These are phyloP conservation scores for Blastomyces emzantsi DNA, from an alignment of 2,329 filamentous ascomycete genomes.

Conservation along the genomic window DNA sequence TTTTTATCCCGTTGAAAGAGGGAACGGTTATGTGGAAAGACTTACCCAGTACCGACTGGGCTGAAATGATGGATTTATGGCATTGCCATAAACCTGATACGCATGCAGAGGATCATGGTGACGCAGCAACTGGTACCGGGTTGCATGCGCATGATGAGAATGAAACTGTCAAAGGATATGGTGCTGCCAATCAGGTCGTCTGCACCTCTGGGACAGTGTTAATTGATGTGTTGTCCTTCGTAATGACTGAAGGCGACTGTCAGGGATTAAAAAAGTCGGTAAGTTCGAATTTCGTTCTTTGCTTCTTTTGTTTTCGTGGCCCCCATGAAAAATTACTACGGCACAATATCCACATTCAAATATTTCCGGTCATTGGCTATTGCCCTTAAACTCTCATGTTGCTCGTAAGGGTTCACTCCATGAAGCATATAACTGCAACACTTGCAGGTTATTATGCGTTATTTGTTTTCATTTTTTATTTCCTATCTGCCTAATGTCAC, in stretches of 20 bases:
- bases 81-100: conserved; percentile 86
- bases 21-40: conserved; percentile 67
- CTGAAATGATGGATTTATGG: conserved; percentile 99
- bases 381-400: not conserved
- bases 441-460: not conserved
- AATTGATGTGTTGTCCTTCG: conserved; percentile 69
- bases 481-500: not conserved
- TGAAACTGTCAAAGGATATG: conserved; percentile 61
- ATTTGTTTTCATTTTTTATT: not conserved
- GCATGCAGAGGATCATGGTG: conserved; percentile 34
- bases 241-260: conserved; percentile 62
- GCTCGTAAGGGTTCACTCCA: not conserved
- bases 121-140: conserved; percentile 20
- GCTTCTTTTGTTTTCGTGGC: not conserved
- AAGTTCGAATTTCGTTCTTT: conserved; percentile 16
- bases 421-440: not conserved
- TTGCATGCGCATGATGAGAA: conserved; percentile 39
- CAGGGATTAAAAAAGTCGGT: conserved; percentile 32
- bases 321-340: not conserved
- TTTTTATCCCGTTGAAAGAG: conserved; percentile 21
- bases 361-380: not conserved
- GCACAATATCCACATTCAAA: not conserved
- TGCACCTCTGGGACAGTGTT: conserved; percentile 61
- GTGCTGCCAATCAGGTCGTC: conserved; percentile 65
- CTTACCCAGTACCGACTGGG: conserved; percentile 93